These are phyloP conservation scores for Purpureocillium lavendulum DNA, from an alignment of 2,329 filamentous ascomycete genomes.

Conservation along the genomic window DNA sequence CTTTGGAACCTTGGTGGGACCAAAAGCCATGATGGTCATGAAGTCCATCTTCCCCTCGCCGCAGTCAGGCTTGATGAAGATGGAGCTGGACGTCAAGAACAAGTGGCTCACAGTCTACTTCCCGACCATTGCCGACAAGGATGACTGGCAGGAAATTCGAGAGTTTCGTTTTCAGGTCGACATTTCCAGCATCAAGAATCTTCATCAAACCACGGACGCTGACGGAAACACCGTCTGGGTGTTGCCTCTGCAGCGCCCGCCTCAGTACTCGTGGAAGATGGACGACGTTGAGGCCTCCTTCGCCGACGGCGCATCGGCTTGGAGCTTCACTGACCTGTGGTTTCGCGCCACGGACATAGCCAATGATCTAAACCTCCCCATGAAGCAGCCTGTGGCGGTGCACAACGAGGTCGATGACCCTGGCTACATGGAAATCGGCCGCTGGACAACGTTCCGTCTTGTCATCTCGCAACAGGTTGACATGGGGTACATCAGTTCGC, in stretches of 20 bases:
- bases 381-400: slow-evolving; percentile 28
- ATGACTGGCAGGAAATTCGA: slow-evolving; percentile 7
- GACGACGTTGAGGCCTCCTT: slow-evolving; percentile 23
- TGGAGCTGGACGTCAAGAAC: slow-evolving; percentile 21
- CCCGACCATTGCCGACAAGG: slow-evolving; percentile 10
- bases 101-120: slow-evolving; percentile 23
- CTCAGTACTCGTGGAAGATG: slow-evolving; percentile 35
- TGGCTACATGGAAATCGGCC: slow-evolving; percentile 41
- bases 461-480: slow-evolving; percentile 21
- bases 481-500: slow-evolving; percentile 17
- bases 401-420: slow-evolving; percentile 23
- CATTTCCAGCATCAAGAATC: slow-evolving; percentile 35
- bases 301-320: slow-evolving; percentile 19
- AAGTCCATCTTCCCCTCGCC: slow-evolving; percentile 19
- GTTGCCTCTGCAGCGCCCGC: slow-evolving; percentile 40
- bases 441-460: slow-evolving; percentile 49
- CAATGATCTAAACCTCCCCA: slow-evolving; percentile 21
- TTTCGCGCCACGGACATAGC: slow-evolving; percentile 38
- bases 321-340: slow-evolving; percentile 37
- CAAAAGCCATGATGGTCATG: slow-evolving; percentile 51
- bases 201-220: slow-evolving; percentile 23
- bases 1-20: slow-evolving; percentile 52
- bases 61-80: slow-evolving; percentile 9
- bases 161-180: slow-evolving; percentile 34
- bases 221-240: slow-evolving; percentile 29